Evolutionary conservation across 2,329 filamentous ascomycete genomes (phyloP).

Genomic region (Nothopassalora personata): DNA sequence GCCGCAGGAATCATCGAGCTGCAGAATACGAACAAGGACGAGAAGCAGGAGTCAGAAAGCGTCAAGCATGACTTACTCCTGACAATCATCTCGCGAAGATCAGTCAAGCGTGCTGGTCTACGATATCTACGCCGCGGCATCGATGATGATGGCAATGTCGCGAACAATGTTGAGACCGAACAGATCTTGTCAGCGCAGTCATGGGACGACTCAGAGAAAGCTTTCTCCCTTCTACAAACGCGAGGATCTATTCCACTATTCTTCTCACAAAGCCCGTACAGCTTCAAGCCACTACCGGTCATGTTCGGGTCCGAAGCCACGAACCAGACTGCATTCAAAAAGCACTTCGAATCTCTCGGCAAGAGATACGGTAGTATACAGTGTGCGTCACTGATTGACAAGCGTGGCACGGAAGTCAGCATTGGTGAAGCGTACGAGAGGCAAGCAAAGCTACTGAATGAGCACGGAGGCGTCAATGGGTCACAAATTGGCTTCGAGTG

Average conservation of each 20-base stretch:
- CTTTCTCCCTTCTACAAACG: conserved; percentile 80
- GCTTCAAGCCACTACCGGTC: conserved; percentile 78
- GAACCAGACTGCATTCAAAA: conserved; percentile 72
- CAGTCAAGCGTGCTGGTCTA: conserved; percentile 76
- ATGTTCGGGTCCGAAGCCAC: conserved; percentile 73
- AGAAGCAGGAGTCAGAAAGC: background rate
- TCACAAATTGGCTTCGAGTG: conserved; percentile 70
- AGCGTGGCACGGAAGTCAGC: conserved; percentile 72
- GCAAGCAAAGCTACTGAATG: conserved; percentile 62
- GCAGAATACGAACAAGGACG: conserved; percentile 5
- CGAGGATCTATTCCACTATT: conserved; percentile 90
- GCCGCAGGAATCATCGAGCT: conserved; percentile 14
- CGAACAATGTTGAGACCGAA: conserved; percentile 91
- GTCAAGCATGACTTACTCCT: conserved; percentile 57
- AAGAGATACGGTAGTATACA: conserved; percentile 71
- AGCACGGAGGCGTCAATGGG: conserved; percentile 50
- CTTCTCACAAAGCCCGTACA: conserved; percentile 92
- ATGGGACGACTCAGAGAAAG: conserved; percentile 58
- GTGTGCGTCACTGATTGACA: conserved; percentile 80
- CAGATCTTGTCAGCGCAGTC: conserved; percentile 73
- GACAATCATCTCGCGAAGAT: conserved; percentile 88
- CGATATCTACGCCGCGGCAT: conserved; percentile 86
- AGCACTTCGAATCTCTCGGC: conserved; percentile 68
- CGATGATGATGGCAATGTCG: conserved; percentile 81
- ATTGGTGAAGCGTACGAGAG: conserved; percentile 74